Evolutionary conservation across 352 stramenopile genomes (phyloP).

Genomic region (Globisporangium orthogonon): DNA sequence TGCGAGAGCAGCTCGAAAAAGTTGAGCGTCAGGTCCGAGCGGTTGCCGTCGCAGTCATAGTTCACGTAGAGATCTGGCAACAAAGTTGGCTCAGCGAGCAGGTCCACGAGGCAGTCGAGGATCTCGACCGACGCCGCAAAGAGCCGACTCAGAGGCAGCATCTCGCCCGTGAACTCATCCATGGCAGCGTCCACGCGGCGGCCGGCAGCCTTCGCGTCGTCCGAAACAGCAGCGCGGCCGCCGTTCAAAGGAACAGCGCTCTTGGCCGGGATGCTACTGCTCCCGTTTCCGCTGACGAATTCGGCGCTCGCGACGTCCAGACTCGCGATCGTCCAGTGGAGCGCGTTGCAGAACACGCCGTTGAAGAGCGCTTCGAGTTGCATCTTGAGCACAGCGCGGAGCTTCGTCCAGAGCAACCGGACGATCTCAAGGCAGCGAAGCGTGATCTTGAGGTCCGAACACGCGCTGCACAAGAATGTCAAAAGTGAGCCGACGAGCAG

Average conservation of each 20-base stretch:
- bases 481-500: background rate
- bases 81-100: constrained; percentile 92
- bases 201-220: background rate
- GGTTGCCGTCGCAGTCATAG: constrained; percentile 98
- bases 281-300: constrained; percentile 20
- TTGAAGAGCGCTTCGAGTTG: constrained; percentile 76
- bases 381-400: constrained; percentile 69
- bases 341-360: constrained; percentile 55
- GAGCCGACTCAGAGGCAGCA: constrained; percentile 39
- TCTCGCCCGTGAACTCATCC: constrained; percentile 62
- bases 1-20: constrained; percentile 94
- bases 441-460: constrained; percentile 42
- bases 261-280: constrained; percentile 13
- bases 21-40: constrained; percentile 87
- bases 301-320: constrained; percentile 57
- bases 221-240: background rate
- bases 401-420: constrained; percentile 68
- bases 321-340: constrained; percentile 63
- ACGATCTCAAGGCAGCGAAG: constrained; percentile 59
- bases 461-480: constrained; percentile 21
- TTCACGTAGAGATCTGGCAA: constrained; percentile 98
- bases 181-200: constrained; percentile 34
- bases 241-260: background rate
- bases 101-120: constrained; percentile 92
- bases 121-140: constrained; percentile 72